These are phyloP conservation scores for Narthecium ossifragum DNA, from an alignment of 106 monocot genomes.

Conservation along the genomic window DNA sequence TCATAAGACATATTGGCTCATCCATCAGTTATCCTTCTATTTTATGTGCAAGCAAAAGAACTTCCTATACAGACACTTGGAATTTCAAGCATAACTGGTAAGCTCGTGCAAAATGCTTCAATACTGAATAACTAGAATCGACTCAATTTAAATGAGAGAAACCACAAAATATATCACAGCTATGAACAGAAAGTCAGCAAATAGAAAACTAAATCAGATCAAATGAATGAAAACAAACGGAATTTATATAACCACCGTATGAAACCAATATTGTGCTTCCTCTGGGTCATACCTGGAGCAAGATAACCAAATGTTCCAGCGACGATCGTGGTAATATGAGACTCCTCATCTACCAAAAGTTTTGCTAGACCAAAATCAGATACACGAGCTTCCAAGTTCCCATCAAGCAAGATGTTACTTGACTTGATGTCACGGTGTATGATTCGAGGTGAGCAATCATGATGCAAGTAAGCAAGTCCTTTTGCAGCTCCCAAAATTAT, in stretches of 20 bases:
- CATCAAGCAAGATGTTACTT: conserved; percentile 96
- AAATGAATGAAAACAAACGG: too few relatives aligned
- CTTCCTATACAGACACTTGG: too few relatives aligned
- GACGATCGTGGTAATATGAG: conserved; percentile 95
- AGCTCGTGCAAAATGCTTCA: too few relatives aligned
- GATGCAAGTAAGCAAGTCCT: conserved; percentile 92
- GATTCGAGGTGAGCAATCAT: conserved; percentile 95
- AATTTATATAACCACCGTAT: background rate
- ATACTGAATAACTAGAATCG: too few relatives aligned
- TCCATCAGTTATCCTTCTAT: too few relatives aligned
- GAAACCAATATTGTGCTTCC: background rate
- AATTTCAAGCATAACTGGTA: too few relatives aligned
- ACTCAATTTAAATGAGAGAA: too few relatives aligned
- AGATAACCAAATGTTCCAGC: conserved; percentile 99
- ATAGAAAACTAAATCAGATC: too few relatives aligned
- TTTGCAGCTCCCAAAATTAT: conserved; percentile 96
- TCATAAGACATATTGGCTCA: too few relatives aligned
- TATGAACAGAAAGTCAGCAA: too few relatives aligned
- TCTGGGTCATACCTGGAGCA: conserved; percentile 77
- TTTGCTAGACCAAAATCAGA: conserved; percentile 99
- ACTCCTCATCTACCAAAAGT: conserved; percentile 84
- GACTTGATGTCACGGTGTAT: conserved; percentile 99
- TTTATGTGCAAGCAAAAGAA: too few relatives aligned
- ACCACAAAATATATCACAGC: too few relatives aligned
- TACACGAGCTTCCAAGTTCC: conserved; percentile 84